Base-by-base conservation (phyloP, 352 stramenopile genomes). In the Pythium biforme region DNA sequence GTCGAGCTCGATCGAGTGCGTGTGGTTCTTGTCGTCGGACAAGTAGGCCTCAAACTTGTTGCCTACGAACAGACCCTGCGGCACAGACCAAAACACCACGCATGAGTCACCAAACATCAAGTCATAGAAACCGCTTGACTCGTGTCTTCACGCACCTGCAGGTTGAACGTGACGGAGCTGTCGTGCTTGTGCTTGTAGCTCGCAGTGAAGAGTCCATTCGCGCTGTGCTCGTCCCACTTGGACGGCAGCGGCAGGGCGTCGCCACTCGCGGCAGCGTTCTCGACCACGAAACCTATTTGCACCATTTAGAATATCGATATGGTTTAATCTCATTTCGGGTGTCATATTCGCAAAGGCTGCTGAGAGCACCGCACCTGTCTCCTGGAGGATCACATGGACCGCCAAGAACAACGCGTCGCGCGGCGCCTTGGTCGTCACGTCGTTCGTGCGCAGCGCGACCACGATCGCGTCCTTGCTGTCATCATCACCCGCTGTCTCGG, bases 11-110 rank as follows among this genome's bases (percentile, higher is more conserved):
- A 92, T 82, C 11, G 86, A 92, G 50, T 89, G 73, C 10, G 78
- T 89, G 58, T 85, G 73, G 11, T 88, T 61, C 50, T 81, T 77
- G 62, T 83, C 63, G 23, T 88, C 76, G 4, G 81, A 90, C 17
- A 95, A 64, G 66, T 92, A 92, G 41, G 92, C 71, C 57, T 92
- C 79, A 23, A 95, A 86, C 59, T 88, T 92, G 50, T 71, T 77
- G 23, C 80, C 76, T 43, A 95, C 80, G 59, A 88, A 90, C 39
- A 95, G 55, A 17, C 75, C 79, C 84, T 94, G 34, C 10, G 37
- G 17, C 9, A 41, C 43, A 12, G 6, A 20, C 37, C 37, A 43
- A 19, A 20, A 37, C 8, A 37, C 3, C 6, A 43, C 15, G 37
- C n/a, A n/a, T n/a, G n/a, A n/a, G n/a, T n/a, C n/a, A n/a, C n/a